phyloP scores from a whole-genome alignment of 2,329 filamentous ascomycete genomes.

The Sporothrix globosa region DNA sequence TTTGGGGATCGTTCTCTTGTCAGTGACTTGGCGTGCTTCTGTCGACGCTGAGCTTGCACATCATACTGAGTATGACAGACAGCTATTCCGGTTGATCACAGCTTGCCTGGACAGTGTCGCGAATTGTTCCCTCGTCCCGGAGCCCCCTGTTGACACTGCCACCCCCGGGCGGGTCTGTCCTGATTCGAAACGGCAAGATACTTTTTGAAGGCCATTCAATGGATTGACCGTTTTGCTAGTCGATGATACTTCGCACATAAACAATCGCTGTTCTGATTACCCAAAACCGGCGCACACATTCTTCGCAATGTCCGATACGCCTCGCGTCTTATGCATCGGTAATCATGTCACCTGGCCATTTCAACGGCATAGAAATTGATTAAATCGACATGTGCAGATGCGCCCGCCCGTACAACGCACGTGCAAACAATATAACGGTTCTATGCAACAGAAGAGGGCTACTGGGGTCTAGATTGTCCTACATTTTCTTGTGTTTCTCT shows the following conservation, averaged over 20 bases:
- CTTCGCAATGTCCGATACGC: not conserved
- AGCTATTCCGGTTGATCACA: not conserved
- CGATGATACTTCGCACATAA: not conserved
- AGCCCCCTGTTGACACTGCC: slow-evolving; percentile 22
- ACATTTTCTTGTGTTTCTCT: not conserved
- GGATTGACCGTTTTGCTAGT: not conserved
- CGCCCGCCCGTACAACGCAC: not conserved
- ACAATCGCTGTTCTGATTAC: not conserved
- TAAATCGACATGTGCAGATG: slow-evolving; percentile 16
- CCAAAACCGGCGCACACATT: not conserved
- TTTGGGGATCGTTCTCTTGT: slow-evolving; percentile 9
- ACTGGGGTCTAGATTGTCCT: slow-evolving; percentile 10
- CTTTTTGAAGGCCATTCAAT: not conserved
- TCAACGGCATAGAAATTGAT: not conserved
- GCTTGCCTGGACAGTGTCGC: not conserved
- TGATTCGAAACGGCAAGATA: slow-evolving; percentile 25
- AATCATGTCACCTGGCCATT: slow-evolving; percentile 15
- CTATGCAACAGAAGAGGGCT: slow-evolving; percentile 18
- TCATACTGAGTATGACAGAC: not conserved
- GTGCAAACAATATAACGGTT: slow-evolving; percentile 26
- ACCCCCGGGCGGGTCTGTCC: slow-evolving; percentile 17
- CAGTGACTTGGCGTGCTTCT: slow-evolving; percentile 14
- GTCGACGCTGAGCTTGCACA: not conserved
- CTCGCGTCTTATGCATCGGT: no score
- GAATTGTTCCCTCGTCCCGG: not conserved